These are phyloP conservation scores for Ramalina intermedia DNA, from an alignment of 495 filamentous ascomycete species.

Conservation along the genomic window DNA sequence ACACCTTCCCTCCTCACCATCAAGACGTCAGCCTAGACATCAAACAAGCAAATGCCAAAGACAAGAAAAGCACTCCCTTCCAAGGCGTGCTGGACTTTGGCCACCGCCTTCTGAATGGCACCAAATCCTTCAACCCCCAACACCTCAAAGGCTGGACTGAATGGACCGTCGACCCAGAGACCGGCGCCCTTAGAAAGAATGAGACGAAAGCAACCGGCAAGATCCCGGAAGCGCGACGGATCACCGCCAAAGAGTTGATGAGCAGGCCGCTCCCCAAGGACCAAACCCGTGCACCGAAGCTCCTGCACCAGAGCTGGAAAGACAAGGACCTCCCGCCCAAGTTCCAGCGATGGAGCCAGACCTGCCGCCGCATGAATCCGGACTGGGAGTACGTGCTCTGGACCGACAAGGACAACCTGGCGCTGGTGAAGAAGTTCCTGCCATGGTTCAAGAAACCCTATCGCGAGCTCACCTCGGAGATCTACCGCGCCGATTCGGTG, in stretches of 20 bases:
- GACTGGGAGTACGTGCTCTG: conserved; percentile 19
- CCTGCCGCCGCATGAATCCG: conserved; percentile 10
- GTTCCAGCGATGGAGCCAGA: conserved; percentile 13
- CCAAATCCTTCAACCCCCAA: too few relatives aligned
- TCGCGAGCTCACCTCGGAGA: conserved; percentile 8
- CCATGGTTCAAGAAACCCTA: conserved; percentile 14
- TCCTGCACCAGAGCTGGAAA: conserved; percentile 17
- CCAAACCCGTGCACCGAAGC: conserved; percentile 8
- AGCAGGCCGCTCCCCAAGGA: conserved; percentile 6
- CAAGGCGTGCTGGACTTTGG: too few relatives aligned
- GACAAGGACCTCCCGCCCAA: conserved; percentile 11
- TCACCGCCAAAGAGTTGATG: conserved; percentile 7
- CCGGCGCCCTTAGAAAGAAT: too few relatives aligned
- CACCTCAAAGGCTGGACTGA: too few relatives aligned
- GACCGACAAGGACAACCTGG: conserved; percentile 16
- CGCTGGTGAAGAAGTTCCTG: conserved; percentile 10
- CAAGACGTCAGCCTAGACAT: too few relatives aligned
- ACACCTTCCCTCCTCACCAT: too few relatives aligned
- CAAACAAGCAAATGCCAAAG: too few relatives aligned
- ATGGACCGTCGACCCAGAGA: too few relatives aligned
- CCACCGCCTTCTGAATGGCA: too few relatives aligned
- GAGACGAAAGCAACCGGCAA: too few relatives aligned
- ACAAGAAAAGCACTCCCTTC: too few relatives aligned
- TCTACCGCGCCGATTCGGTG: conserved; percentile 13
- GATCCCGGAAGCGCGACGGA: background rate